Base-by-base conservation (phyloP, 441 rosid genomes). In the Sinapis alba region DNA sequence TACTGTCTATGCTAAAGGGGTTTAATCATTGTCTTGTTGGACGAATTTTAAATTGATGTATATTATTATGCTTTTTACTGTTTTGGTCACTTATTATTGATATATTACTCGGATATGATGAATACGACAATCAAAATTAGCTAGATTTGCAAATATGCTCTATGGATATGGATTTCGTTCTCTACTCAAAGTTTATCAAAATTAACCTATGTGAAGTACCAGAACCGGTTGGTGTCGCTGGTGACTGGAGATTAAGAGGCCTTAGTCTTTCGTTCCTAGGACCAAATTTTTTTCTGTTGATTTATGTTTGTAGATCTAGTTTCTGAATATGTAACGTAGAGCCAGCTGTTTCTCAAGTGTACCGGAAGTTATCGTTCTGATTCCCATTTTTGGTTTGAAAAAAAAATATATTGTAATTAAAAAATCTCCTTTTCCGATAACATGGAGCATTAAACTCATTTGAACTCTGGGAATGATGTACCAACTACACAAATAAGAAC, bases 1-100 rank as follows among this genome's bases (percentile, higher is more conserved):
- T 73, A 78, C 81, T 73, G 78, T 78, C 81, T 43, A 63, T 68
- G 32, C 27, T 54, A 78, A 72, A 78, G 74, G 60, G 57, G 64
- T 27, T 64, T 79, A 79, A 79, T 79, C 71, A 79, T 74, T 69
- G 76, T 59, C 65, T 19, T 60, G 18, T 57, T 65, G 59, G 76
- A 50, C 61, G 36, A 64, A 18, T 57, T 26, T 36, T 58, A 6
- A 9, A 23, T 50, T 41, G 7, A 15, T 73, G 62, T 65, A 56
- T 30, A 13, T 41, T 28, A 62, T 16, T 38, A 62, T 45, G 24
- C 65, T 41, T 69, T 8, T 69, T 6, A 71, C 41, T 16, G 34
- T 78, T 43, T 27, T 21, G 54, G 51, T 67, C 18, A 7, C 74
- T 72, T 62, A 63, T 45, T 34, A 72, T 78, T 53, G 47, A 71